phyloP scores from a whole-genome alignment of 139 green algal species.

The Micromonas commoda region DNA sequence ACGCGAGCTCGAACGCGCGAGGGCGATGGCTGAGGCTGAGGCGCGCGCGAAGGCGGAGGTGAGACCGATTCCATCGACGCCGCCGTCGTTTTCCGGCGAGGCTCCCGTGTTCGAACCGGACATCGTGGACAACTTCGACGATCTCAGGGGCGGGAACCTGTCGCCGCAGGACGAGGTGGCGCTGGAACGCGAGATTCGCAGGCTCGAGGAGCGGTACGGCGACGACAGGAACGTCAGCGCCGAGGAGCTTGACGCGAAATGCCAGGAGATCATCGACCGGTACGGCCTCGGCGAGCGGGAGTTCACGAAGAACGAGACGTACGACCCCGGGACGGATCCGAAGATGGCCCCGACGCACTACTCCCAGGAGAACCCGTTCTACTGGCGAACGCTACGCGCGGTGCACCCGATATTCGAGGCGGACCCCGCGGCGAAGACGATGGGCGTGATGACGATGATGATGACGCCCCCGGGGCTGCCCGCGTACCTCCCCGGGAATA shows the following conservation, averaged over 20 bases:
- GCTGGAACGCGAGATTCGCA: neutral
- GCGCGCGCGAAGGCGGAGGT: neutral
- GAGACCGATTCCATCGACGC: neutral
- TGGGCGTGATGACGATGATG: slow-evolving; percentile 8
- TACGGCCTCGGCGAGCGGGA: neutral
- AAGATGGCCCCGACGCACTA: neutral
- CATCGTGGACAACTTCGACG: neutral
- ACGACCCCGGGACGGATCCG: neutral
- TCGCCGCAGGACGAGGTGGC: neutral
- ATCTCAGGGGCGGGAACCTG: neutral
- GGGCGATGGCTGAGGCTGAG: no score
- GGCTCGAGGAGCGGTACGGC: neutral
- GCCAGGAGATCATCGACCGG: neutral
- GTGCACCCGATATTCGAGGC: slow-evolving; percentile 1
- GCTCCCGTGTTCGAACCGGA: neutral
- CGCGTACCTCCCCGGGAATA: neutral
- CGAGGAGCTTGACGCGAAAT: slow-evolving; percentile 20
- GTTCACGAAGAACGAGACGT: neutral
- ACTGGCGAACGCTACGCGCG: neutral
- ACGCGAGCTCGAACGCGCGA: neutral
- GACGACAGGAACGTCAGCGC: neutral
- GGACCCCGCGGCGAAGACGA: neutral
- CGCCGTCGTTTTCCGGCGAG: no score
- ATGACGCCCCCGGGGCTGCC: slow-evolving; percentile 1
- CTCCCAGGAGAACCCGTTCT: neutral